These are phyloP conservation scores for Cardamine occulta DNA, from an alignment of 345 rosid genomes.

Conservation along the genomic window DNA sequence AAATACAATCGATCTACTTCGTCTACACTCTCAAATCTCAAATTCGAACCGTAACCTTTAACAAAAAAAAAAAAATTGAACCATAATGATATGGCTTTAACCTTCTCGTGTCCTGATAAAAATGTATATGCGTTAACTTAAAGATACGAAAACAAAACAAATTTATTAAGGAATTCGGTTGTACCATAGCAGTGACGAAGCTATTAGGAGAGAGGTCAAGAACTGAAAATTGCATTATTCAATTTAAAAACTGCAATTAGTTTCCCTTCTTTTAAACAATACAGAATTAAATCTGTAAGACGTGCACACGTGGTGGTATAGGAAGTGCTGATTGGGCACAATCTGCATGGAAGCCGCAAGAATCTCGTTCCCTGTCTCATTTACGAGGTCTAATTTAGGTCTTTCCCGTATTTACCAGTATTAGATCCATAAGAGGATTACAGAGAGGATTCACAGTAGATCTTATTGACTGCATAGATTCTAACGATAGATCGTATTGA, in stretches of 20 bases:
- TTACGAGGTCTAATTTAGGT: slow-evolving; percentile 24
- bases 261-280: not conserved
- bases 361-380: slow-evolving; percentile 23
- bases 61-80: not conserved
- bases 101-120: no score
- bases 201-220: not conserved
- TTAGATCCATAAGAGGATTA: no score
- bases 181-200: no score
- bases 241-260: not conserved
- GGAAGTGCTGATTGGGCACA: no score
- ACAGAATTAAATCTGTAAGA: no score
- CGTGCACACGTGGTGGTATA: no score
- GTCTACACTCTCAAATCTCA: not conserved
- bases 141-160: not conserved
- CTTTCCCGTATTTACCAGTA: not conserved
- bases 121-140: not conserved
- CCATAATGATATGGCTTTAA: not conserved
- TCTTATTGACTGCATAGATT: no score
- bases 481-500: no score
- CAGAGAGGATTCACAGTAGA: no score
- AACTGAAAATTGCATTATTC: not conserved
- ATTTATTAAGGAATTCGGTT: no score
- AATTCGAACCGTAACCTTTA: no score
- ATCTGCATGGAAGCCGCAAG: no score
- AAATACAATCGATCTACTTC: not conserved